Base-by-base conservation (phyloP, 257 asterid species). In the Nicotiana tabacum region DNA sequence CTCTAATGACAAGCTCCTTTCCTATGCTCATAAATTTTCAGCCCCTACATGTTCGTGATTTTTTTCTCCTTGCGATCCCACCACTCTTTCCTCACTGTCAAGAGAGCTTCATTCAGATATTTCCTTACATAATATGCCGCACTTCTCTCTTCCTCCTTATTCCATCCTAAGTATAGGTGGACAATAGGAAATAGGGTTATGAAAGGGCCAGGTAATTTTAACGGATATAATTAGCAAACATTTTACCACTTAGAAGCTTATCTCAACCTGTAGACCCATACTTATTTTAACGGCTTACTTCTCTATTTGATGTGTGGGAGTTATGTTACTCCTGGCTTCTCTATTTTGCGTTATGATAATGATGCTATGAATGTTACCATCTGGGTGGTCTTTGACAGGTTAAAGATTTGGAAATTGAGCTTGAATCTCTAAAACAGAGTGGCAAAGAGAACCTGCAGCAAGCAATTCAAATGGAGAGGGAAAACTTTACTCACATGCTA, bases 371-470 rank as follows among this genome's bases (percentile, higher is more conserved):
- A 57, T 78, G 37, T n/a, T 43, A 65, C 46, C 29, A 79, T 16
- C 2, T 68, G 80, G 65, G 43, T 81, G 80, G 32, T 61, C 18
- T 82, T 80, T 80, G 78, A 65, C 89, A 93, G 97, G 93, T 90
- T 85, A 86, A 86, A 66, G 92, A 90, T 87, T 85, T 91, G 87
- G 97, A 93, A 89, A 83, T 77, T 66, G 93, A 89, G 85, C 88
- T 90, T 61, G 89, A 88, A 78, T 85, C 90, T 67, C 85, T 85
- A 76, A 88, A 85, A 84, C 87, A 86, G 83, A 87, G 81, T 80
- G 85, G 86, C 82, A 90, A 90, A 88, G 96, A 89, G 85, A 91
- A 87, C 82, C 48, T 90, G 86, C 90, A 91, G 90, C 91, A 90
- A 82, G 92, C 90, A 67, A 81, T 90, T 81, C 35, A 62, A 18